Evolutionary conservation across 192 early-diverging fungal species (phyloP), one percentile per base, ranked within the genome.

Genomic region (Lobosporangium transversale): DNA sequence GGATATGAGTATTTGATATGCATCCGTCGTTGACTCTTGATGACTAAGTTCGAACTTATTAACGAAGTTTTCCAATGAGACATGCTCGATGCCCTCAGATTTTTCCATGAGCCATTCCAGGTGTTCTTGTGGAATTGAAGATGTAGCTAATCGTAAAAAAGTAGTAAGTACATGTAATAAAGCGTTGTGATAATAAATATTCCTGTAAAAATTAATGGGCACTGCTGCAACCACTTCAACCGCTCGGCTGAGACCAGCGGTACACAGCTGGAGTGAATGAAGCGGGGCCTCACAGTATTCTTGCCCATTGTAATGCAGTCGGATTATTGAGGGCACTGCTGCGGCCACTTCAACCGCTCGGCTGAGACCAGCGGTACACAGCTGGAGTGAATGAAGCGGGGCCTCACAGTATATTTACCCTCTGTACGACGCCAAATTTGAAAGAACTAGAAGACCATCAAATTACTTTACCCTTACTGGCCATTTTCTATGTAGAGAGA

Each of bases 21-120:
- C 50, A 21, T 21, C 21, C 50, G 50, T 52, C 50, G 50, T 27
- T 27, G 50, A 52, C 50, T 27, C 15, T 8, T 9, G 20, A 49
- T 49, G 20, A 49, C 47, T 49, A 9, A 49, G 21, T 9, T 49
- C 47, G 21, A 49, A 49, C 11, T 49, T 9, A 49, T 9, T 20
- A 49, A 49, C 50, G 50, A 52, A 52, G 26, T 52, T 52, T 52
- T 52, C 50, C 9, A 52, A 52, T 21, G 50, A 20, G 50, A 27
- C 14, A 52, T 52, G 50, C 21, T 52, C 50, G 11, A 20, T 21
- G 50, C 50, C 50, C 21, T 52, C 21, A 21, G 26, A 6, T 52
- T 52, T 52, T 6, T 27, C 21, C 50, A 20, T 52, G 50, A 52
- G 4, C 29, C 50, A 52, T 52, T 52, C 50, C 50, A 52, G 21